Conservation (phyloP, 2,329 filamentous ascomycete genomes). For the Fusarium citri region DNA sequence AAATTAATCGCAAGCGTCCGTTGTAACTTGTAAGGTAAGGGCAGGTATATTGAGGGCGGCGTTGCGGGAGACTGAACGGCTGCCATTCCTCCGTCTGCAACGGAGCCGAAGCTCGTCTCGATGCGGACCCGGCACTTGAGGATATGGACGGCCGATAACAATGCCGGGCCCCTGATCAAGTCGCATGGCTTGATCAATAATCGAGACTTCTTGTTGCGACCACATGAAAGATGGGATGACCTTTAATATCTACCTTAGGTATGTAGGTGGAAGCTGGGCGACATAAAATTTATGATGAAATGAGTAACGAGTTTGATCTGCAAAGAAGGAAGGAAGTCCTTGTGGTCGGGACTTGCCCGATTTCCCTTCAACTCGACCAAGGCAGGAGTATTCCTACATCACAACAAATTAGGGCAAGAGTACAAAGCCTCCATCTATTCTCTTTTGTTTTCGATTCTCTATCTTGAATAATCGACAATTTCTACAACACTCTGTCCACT, state of each 20-base stretch:
- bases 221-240: neutral
- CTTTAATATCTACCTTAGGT: too few relatives aligned
- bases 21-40: neutral
- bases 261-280: neutral
- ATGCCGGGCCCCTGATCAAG: neutral
- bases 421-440: neutral
- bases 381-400: neutral
- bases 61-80: neutral
- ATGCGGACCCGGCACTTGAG: constrained; percentile 4
- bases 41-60: neutral
- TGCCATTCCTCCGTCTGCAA: neutral
- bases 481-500: neutral
- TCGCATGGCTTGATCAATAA: neutral
- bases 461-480: neutral
- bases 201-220: neutral
- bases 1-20: neutral
- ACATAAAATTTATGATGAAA: neutral
- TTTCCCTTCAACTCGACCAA: neutral
- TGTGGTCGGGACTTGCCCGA: neutral
- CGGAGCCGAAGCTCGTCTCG: constrained; percentile 1
- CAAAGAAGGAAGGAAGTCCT: neutral
- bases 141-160: neutral
- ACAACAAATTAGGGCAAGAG: neutral
- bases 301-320: neutral
- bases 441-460: neutral